Evolutionary conservation across 768 basidiomycete genomes (phyloP).

Genomic region (Leccinum imitatum): DNA sequence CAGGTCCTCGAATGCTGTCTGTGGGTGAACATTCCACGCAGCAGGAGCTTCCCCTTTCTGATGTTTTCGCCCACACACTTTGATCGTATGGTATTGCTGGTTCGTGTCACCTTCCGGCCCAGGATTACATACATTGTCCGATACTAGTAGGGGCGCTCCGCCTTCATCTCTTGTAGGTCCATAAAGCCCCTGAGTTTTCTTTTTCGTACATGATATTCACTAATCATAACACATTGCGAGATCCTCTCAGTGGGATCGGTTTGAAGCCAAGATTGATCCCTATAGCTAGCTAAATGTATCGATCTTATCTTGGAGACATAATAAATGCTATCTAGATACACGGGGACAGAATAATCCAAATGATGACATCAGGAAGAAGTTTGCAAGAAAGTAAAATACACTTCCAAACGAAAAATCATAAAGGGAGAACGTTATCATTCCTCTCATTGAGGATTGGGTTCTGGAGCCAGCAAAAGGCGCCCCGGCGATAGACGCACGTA

Average conservation of each 20-base stretch:
- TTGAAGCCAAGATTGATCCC: neutral
- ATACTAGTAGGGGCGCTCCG: neutral
- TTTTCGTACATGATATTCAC: neutral
- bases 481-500: conserved; percentile 17
- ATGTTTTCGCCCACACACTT: neutral
- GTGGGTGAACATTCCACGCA: too few relatives aligned
- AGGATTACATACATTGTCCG: neutral
- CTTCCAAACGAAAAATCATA: neutral
- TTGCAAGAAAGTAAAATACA: neutral
- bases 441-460: conserved; percentile 4
- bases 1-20: neutral
- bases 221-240: neutral
- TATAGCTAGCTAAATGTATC: neutral
- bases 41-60: neutral
- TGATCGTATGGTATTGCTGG: neutral
- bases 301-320: conserved; percentile 2
- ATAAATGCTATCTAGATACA: neutral
- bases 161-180: neutral
- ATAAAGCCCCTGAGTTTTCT: neutral
- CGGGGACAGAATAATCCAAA: neutral
- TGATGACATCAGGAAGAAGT: neutral
- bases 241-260: neutral
- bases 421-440: neutral
- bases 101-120: neutral
- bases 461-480: conserved; percentile 20